Evolutionary conservation across 257 asterid species (phyloP).

Genomic region (Buddleja alternifolia): DNA sequence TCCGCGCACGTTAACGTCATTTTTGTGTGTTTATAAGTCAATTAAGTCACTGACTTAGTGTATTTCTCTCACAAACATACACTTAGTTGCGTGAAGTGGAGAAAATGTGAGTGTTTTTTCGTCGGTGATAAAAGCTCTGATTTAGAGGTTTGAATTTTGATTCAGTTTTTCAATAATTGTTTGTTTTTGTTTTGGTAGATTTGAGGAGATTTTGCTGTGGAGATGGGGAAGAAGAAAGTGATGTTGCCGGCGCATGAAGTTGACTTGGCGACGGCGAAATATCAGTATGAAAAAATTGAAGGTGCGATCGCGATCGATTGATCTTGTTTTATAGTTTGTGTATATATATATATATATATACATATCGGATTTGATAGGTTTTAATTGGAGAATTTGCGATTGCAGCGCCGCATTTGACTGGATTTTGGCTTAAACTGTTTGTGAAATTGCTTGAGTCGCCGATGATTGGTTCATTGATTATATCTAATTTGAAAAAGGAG

Average conservation of each 20-base stretch:
- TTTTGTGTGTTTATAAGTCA: not conserved
- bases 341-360: too few relatives aligned
- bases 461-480: conserved; percentile 59
- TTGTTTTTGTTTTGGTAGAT: not conserved
- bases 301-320: conserved; percentile 41
- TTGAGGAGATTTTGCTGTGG: conserved; percentile 9
- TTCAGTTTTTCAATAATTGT: not conserved
- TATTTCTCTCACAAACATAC: not conserved
- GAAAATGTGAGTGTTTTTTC: conserved; percentile 23
- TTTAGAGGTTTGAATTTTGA: not conserved
- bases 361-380: too few relatives aligned
- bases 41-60: not conserved
- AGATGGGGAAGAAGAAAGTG: conserved; percentile 80
- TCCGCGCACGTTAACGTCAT: not conserved
- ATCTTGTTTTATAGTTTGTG: not conserved
- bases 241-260: conserved; percentile 81
- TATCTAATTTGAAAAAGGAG: conserved; percentile 58
- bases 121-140: conserved; percentile 11
- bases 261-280: conserved; percentile 67
- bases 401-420: conserved; percentile 97
- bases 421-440: conserved; percentile 63
- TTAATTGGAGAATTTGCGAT: conserved; percentile 14
- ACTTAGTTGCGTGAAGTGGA: not conserved
- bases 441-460: conserved; percentile 68
- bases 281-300: conserved; percentile 59